Evolutionary conservation across 257 asterid genomes (phyloP), one percentile per base, ranked within the genome.

Genomic region (Solanum rostratum): DNA sequence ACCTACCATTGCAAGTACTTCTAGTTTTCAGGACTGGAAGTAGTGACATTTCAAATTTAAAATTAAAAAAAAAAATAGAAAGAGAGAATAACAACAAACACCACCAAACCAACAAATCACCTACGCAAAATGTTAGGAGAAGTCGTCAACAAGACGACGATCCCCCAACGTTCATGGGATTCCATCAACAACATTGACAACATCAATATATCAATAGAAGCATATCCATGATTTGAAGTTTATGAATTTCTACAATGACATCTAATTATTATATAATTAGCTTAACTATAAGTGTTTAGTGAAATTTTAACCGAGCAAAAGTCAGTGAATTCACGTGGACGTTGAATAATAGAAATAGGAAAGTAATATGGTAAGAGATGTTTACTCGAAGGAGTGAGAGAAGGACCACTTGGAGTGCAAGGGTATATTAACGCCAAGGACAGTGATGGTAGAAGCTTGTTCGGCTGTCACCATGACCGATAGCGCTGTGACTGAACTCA

Each of bases 341-440:
- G 60, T 3, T 18, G 5, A 16, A 9, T 33, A 27, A 63, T 15
- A 39, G 7, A 55, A 57, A 18, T 13, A 7, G 0, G 10, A 22
- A 54, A 2, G 18, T 19, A 13, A 30, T 63, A 37, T 13, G 37
- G 9, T 53, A 45, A 20, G 4, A 18, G 70, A 2, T 27, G 86
- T 90, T 90, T 89, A 95, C 99, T 85, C 90, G 85, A 95, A 94
- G 22, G 99, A 93, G 69, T 91, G 91, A 24, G 99, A 88, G 84
- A 93, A 94, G 62, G 98, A 92, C 99, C 99, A 95, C 65, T 94
- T 94, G 91, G 99, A 94, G 91, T 81, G 83, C 65, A 94, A 65
- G 43, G 98, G 97, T 10, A 95, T 12, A 84, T 80, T 90, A 86
- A 95, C 91, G 24, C 99, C 99, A 80, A 94, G 91, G 53, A 95